These are phyloP conservation scores for Phyllostachys edulis DNA, from an alignment of 176 grass and related monocot genomes.

Conservation along the genomic window DNA sequence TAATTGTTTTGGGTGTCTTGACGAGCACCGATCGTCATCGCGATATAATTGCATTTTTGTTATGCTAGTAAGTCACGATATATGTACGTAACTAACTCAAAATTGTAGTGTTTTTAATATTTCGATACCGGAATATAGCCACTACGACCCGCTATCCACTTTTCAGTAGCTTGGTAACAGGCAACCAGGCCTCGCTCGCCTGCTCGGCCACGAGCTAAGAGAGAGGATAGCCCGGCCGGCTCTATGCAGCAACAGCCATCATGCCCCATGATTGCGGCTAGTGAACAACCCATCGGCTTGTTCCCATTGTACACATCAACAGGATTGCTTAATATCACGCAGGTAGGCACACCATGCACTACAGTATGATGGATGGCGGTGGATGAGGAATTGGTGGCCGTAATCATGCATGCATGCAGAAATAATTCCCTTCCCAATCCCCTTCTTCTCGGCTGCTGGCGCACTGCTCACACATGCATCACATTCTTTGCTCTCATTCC, in stretches of 20 bases:
- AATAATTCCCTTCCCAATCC: neutral
- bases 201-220: neutral
- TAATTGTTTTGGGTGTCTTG: too few species aligned
- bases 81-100: too few species aligned
- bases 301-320: slow-evolving; percentile 44
- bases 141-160: too few species aligned
- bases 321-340: slow-evolving; percentile 48
- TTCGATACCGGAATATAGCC: too few species aligned
- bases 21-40: too few species aligned
- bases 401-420: slow-evolving; percentile 48
- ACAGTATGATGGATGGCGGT: slow-evolving; percentile 27
- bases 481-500: neutral
- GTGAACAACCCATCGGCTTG: slow-evolving; percentile 12
- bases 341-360: slow-evolving; percentile 34
- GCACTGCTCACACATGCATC: neutral
- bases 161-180: too few species aligned
- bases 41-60: too few species aligned
- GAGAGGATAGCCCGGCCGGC: neutral
- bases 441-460: neutral
- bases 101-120: too few species aligned
- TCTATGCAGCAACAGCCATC: slow-evolving; percentile 19
- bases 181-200: neutral
- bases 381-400: slow-evolving; percentile 53
- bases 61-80: too few species aligned
- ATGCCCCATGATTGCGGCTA: slow-evolving; percentile 47